phyloP scores from a whole-genome alignment of 345 rosid species.

The Pistacia atlantica region DNA sequence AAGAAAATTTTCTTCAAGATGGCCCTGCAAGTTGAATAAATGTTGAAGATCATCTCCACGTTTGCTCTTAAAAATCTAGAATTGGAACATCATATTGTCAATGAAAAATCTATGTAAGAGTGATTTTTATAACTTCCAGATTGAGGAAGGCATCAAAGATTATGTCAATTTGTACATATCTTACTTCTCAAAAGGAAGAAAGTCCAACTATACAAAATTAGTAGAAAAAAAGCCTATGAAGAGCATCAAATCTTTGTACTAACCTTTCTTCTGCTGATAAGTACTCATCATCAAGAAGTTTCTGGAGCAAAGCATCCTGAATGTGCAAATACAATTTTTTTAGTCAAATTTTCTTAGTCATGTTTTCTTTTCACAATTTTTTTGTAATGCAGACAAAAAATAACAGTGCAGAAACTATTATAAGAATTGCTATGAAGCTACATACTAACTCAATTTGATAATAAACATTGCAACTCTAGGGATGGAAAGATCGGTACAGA shows the following conservation, averaged over 20 bases:
- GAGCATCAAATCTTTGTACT: conserved; percentile 17
- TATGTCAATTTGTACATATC: background rate
- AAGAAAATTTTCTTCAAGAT: no score
- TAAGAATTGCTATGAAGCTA: background rate
- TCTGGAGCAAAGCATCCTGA: conserved; percentile 87
- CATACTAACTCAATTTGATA: conserved; percentile 3
- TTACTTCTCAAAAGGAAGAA: background rate
- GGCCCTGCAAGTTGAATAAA: no score
- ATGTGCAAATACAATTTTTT: conserved; percentile 17
- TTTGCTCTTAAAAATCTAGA: no score
- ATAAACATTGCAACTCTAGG: background rate
- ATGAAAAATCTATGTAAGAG: background rate
- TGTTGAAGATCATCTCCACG: no score
- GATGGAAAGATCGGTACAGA: background rate
- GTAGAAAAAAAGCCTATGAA: background rate
- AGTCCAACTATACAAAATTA: background rate
- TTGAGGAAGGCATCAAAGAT: background rate
- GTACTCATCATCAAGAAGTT: conserved; percentile 66
- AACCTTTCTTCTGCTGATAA: conserved; percentile 78
- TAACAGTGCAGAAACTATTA: background rate
- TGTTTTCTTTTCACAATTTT: background rate
- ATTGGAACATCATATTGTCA: no score
- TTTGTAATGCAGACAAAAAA: background rate
- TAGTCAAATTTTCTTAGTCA: background rate
- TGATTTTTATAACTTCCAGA: background rate